These are phyloP conservation scores for Trametes maxima DNA, from an alignment of 768 basidiomycete genomes.

Conservation along the genomic window DNA sequence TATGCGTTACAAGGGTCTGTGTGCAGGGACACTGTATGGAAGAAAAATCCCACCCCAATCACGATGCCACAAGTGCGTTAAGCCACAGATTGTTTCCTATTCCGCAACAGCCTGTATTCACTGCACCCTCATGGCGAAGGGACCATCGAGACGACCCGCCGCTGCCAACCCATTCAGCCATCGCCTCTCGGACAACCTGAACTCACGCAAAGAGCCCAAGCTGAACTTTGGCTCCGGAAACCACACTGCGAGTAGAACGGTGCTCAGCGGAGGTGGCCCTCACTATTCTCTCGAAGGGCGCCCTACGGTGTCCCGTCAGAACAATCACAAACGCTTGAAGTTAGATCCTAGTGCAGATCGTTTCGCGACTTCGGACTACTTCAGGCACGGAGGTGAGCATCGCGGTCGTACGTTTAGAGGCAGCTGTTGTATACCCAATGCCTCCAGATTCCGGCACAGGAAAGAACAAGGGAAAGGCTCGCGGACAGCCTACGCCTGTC, in stretches of 20 bases:
- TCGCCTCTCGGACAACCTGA: too few species aligned
- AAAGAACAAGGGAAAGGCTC: slow-evolving; percentile 2
- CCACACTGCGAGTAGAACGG: neutral
- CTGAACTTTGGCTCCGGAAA: neutral
- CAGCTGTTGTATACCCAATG: neutral
- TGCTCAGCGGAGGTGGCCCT: neutral
- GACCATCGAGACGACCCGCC: neutral
- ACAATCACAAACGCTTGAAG: slow-evolving; percentile 6
- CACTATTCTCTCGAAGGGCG: too few species aligned
- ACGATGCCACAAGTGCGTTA: neutral
- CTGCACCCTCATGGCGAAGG: too few species aligned
- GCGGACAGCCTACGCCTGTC: neutral
- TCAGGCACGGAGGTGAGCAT: slow-evolving; percentile 1
- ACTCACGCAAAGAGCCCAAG: neutral
- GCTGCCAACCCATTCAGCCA: neutral
- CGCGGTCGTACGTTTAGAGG: neutral
- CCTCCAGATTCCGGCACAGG: neutral
- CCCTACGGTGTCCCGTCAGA: too few species aligned
- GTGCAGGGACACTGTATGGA: neutral
- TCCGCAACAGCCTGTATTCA: too few species aligned
- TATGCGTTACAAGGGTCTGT: neutral
- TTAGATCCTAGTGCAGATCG: neutral
- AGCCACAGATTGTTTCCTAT: slow-evolving; percentile 2
- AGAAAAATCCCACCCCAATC: neutral
- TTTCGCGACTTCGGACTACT: neutral